A percentile compares a stretch with the other conserved stretches of the same genome.
phyloP scores from a whole-genome alignment of 345 rosid species.

The Erodium maritimum region DNA sequence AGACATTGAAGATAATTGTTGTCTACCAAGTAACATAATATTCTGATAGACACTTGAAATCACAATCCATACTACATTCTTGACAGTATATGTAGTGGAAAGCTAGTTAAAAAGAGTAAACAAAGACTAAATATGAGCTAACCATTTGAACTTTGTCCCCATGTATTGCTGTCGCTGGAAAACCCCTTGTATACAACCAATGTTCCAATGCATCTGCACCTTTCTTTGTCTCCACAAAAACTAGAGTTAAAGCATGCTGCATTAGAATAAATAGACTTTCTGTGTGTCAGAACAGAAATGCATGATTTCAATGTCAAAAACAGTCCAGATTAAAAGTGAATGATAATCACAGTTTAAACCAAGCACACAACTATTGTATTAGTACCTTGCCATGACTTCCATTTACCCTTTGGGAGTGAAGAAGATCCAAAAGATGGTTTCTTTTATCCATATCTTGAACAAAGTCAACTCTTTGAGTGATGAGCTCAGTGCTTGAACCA shows the following conservation, averaged over 20 bases:
- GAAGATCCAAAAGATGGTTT: conserved; percentile 23
- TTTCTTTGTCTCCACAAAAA: conserved; percentile 47
- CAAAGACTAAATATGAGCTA: neutral
- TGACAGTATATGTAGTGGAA: neutral
- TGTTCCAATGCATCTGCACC: conserved; percentile 44
- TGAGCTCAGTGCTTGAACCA: conserved; percentile 39
- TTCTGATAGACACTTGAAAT: no score
- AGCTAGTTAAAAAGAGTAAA: neutral
- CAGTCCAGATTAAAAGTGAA: no score
- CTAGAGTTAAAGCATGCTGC: conserved; percentile 35
- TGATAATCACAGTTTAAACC: no score
- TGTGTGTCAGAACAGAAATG: neutral
- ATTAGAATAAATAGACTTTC: neutral
- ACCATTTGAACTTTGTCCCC: conserved; percentile 49
- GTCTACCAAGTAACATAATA: no score
- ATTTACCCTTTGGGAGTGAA: conserved; percentile 12
- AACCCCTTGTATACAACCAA: conserved; percentile 27
- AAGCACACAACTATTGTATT: neutral
- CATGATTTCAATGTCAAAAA: no score
- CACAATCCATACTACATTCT: neutral
- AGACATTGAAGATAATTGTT: no score
- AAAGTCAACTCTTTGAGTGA: conserved; percentile 31
- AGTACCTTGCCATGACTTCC: conserved; percentile 19
- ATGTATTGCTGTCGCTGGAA: conserved; percentile 37
- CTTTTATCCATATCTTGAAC: conserved; percentile 39